Percentiles rank a stretch among this genome's conserved stretches.
Evolutionary conservation across 352 stramenopile genomes (phyloP).

Genomic region (Plasmopara halstedii): DNA sequence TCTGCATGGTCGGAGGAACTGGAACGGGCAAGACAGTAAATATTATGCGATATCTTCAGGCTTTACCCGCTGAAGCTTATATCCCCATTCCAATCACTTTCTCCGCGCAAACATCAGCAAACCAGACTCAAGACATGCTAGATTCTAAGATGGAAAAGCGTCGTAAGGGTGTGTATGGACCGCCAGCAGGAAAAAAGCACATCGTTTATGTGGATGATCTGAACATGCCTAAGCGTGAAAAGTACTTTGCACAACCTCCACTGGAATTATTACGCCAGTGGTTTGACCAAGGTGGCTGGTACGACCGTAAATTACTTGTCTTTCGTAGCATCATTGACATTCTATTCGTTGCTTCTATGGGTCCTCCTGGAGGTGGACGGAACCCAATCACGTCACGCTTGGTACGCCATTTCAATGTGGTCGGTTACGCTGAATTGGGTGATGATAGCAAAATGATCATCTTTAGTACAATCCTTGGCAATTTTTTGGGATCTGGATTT

Average conservation of each 20-base stretch:
- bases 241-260: constrained; percentile 91
- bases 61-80: constrained; percentile 73
- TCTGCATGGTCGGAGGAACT: constrained; percentile 92
- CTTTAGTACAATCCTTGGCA: constrained; percentile 89
- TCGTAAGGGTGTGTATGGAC: constrained; percentile 89
- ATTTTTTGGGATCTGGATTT: constrained; percentile 56
- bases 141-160: constrained; percentile 92
- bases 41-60: constrained; percentile 86
- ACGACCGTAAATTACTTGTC: constrained; percentile 88
- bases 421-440: constrained; percentile 87
- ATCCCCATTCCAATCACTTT: constrained; percentile 91
- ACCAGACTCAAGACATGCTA: constrained; percentile 90
- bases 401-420: constrained; percentile 90
- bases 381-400: constrained; percentile 89
- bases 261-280: constrained; percentile 93
- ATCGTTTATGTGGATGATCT: constrained; percentile 94
- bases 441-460: constrained; percentile 88
- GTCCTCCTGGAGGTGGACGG: constrained; percentile 85
- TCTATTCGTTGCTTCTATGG: constrained; percentile 88
- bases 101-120: constrained; percentile 87
- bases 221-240: constrained; percentile 94
- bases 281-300: constrained; percentile 93
- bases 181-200: constrained; percentile 86
- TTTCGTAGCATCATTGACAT: constrained; percentile 88
- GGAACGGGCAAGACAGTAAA: constrained; percentile 95